Base-by-base conservation (phyloP, 176 grass and related monocot species). In the Echinochloa phyllopogon region DNA sequence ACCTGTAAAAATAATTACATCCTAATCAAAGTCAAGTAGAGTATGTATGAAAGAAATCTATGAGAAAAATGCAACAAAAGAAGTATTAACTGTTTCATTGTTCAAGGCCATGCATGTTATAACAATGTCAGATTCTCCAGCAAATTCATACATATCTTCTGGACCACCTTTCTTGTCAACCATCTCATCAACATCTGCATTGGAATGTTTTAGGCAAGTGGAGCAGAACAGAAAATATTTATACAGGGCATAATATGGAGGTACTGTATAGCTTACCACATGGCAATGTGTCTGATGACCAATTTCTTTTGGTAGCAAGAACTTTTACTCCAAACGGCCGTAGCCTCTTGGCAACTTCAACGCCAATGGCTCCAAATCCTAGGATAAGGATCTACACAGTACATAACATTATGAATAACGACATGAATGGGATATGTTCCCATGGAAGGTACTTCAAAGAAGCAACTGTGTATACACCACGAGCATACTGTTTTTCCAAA, bases 321-420 rank as follows among this genome's bases (percentile, higher is more conserved):
- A 98, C 74, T 76, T 92, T 98, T 64, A 95, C 96, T 79, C 93
- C 96, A 92, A 98, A 98, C 10, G 93, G 83, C 79, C 76, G 91
- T 69, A 98, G 65, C 85, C 96, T 89, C 89, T 88, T 93, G 59
- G 96, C 91, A 82, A 98, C 8, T 73, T 95, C 93, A 37, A 90
- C 49, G 5, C 96, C 96, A 78, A 98, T 98, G 83, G 93, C 87
- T 63, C 96, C 96, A 61, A 98, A 98, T 48, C 96, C 96, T 43
- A 98, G 86, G 62, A 98, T 94, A 75, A 92, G 86, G 59, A 98
- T 82, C 96, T 98, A 86, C 15, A 91, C 11, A 63, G 79, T 44
- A 65, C 56, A 80, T 50, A 16, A 72, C 24, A 52, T 42, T 81
- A 86, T 47, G 84, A 24, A 63, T 59, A 74, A 52, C 12, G 23